Evolutionary conservation across 2,329 filamentous ascomycete species (phyloP), one percentile per base, ranked within the genome.

Genomic region (Diplodia mutila): DNA sequence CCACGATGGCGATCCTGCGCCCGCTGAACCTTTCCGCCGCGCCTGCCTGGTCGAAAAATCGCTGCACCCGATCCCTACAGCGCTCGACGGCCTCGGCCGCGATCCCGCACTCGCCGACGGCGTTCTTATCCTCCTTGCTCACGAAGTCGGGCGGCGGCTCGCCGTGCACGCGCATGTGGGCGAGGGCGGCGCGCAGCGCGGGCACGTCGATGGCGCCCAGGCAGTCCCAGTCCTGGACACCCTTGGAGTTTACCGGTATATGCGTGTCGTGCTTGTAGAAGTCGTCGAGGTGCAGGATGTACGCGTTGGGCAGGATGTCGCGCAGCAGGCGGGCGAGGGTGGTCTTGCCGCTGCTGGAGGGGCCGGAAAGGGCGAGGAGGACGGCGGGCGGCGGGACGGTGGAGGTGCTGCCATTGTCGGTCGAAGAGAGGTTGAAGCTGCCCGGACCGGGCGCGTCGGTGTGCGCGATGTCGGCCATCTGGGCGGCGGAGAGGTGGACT

Each of bases 241-340:
- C 54, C 21, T 39, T 46, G 4, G 73, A 75, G 29, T 82, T 82
- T 18, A 85, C 76, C 1, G 83, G 80, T 48, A 86, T 87, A 86
- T 93, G 85, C 34, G 85, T 80, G 76, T 98, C 94, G 0, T 91
- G 84, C 71, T 88, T 89, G 82, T 97, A 99, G 77, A 98, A 99
- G 79, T 99, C 95, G 81, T 99, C 95, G 77, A 97, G 89, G 78
- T 99, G 95, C 25, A 99, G 85, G 74, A 98, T 91, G 75, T 93
- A 94, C 18, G 89, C 70, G 14, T 74, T 71, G 9, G 89, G 89
- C 74, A 97, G 93, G 71, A 97, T 89, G 75, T 92, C 89, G 68
- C 93, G 89, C 21, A 99, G 84, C 14, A 97, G 85, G 2, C 94
- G 88, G 23, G 93, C 91, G 16, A 99, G 86, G 2, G 95, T 98